Evolutionary conservation across 2,329 filamentous ascomycete species (phyloP), one percentile per base, ranked within the genome.

Genomic region (Cladosporium sp.): DNA sequence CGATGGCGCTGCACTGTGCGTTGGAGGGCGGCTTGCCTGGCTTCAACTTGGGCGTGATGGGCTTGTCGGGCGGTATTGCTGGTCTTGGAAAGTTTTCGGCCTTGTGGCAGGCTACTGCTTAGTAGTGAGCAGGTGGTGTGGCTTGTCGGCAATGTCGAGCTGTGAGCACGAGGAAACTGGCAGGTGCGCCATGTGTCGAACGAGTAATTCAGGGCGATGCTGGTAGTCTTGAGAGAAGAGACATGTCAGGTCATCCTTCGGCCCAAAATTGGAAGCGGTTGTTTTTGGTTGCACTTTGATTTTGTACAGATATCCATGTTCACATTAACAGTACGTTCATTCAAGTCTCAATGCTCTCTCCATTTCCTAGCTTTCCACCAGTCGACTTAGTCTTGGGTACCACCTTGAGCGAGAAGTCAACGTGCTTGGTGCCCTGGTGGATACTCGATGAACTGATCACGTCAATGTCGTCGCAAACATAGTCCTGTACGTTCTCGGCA

Each of bases 391-490:
- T 74, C 70, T 81, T 83, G 0, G 82, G 82, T 47, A 84, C 78
- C 63, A 99, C 93, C 83, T 99, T 99, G 71, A 99, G 84, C 5
- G 93, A 97, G 78, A 97, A 98, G 78, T 99, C 95, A 55, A 99
- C 88, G 77, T 97, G 93, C 34, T 91, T 88, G 3, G 96, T 92
- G 2, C 95, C 94, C 81, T 99, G 95, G 75, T 99, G 95, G 75
- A 99, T 97, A 62, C 92, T 94, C 77, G 93, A 97, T 52, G 94
- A 97, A 52, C 93, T 97, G 72, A 98, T 89, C 71, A 99, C 93
- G 79, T 99, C 95, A 71, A 99, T 88, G 80, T 98, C 93, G 85
- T 80, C 75, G 74, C 82, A 86, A n/a, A 93, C 90, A 80, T 96
- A 97, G 11, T 84, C 82, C 71, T 86, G 87, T 6, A 96, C 92